Evolutionary conservation across 331 rosid genomes (phyloP), one percentile per base, ranked within the genome.

Genomic region (Arachis monticola): DNA sequence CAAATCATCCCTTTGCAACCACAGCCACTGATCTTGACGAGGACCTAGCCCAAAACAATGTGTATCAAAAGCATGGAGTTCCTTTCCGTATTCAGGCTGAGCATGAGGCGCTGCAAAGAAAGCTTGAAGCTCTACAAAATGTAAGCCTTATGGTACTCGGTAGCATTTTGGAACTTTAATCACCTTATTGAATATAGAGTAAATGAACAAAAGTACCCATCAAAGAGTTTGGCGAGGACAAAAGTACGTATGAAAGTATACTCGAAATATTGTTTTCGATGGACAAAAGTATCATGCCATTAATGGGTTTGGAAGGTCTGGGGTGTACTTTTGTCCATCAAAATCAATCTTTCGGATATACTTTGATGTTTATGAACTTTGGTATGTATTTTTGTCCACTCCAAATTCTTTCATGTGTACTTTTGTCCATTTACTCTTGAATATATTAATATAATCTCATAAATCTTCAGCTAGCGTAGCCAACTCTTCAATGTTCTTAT

Each of bases 1-100:
- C 92, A 0, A 94, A 94, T 75, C 99, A 94, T 78, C 97, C 97
- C 71, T 94, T 94, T 81, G 99, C 97, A 70, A 92, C 97, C 60
- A 92, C 97, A 8, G 87, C 88, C 56, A 80, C 85, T 56, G 99
- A 92, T 73, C 85, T 94, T 66, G 97, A 88, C 51, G 97, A 94
- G 82, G 85, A 88, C 80, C 74, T 90, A 50, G 99, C 99, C 10
- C 97, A 92, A 62, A 90, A 79, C 68, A 92, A 94, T 80, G 97
- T 94, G 67, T 73, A 84, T 66, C 99, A 94, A 83, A 88, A 94
- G 84, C 87, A 82, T 38, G 97, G 99, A 63, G 97, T 94, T 87
- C 99, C 99, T 31, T 94, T 79, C 71, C 96, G 97, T 62, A 87
- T 94, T 68, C 83, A 86, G 78, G 99, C 96, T n/a, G 99, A 94